phyloP scores from a whole-genome alignment of 2,329 filamentous ascomycete genomes.

The Epichloe baconii region DNA sequence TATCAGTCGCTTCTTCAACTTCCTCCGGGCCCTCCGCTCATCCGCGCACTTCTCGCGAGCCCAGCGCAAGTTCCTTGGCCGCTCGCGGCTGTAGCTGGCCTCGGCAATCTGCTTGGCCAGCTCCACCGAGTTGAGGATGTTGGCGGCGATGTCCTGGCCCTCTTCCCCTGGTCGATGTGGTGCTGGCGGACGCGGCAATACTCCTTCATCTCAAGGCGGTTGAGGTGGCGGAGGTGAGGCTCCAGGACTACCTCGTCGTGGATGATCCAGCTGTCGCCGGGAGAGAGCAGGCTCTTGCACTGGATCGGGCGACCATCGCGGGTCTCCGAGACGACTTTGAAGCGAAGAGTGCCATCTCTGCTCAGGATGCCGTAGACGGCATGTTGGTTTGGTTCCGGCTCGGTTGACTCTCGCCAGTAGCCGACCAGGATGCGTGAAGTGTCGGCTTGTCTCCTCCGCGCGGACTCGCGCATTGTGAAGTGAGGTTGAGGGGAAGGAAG shows the following conservation, averaged over 20 bases:
- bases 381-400: constrained; percentile 1
- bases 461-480: background rate
- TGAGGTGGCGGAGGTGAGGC: background rate
- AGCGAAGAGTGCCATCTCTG: background rate
- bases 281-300: background rate
- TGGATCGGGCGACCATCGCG: background rate
- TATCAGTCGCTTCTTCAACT: background rate
- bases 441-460: background rate
- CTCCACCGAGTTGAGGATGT: background rate
- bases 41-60: constrained; percentile 1
- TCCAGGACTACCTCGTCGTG: constrained; percentile 1
- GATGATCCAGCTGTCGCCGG: constrained; percentile 2
- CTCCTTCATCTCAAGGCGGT: constrained; percentile 2
- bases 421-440: constrained; percentile 1
- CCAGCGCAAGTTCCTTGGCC: background rate
- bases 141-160: background rate
- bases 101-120: background rate
- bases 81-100: background rate
- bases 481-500: background rate
- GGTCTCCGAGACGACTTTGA: constrained; percentile 1
- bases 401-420: constrained; percentile 2
- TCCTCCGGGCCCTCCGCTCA: background rate
- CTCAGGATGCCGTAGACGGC: constrained; percentile 2
- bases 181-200: background rate
- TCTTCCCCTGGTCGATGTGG: background rate